Evolutionary conservation across 306 rosid genomes (phyloP).

Genomic region (Sicyos edulis): DNA sequence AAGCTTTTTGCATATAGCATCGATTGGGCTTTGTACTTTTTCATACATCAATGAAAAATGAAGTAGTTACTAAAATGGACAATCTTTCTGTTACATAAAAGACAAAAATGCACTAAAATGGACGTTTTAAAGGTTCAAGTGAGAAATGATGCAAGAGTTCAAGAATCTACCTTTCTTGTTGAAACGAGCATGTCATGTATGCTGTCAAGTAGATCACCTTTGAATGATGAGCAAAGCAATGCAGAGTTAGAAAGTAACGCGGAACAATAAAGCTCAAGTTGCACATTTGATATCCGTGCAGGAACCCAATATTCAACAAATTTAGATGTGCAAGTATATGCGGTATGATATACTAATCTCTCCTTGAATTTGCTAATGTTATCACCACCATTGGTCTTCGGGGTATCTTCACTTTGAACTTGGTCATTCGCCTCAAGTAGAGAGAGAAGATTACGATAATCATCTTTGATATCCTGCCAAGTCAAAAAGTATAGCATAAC

Average conservation of each 20-base stretch:
- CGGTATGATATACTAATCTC: conserved; percentile 43
- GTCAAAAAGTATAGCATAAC: conserved; percentile 31
- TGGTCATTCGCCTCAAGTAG: conserved; percentile 34
- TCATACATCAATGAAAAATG: background rate
- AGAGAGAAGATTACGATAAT: conserved; percentile 39
- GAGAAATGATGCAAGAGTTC: conserved; percentile 29
- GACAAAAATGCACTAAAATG: background rate
- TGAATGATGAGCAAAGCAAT: conserved; percentile 45
- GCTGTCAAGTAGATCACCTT: conserved; percentile 42
- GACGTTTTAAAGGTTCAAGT: conserved; percentile 8
- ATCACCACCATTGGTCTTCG: conserved; percentile 32
- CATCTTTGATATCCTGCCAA: conserved; percentile 52
- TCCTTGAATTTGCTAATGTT: conserved; percentile 46
- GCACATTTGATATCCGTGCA: conserved; percentile 59
- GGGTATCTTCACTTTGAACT: conserved; percentile 25
- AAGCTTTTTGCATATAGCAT: background rate
- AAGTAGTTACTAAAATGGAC: no score
- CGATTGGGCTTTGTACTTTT: background rate
- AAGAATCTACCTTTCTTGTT: conserved; percentile 56
- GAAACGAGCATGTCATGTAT: conserved; percentile 51
- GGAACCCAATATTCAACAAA: conserved; percentile 95
- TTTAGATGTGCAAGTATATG: conserved; percentile 40
- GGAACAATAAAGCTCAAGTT: conserved; percentile 86
- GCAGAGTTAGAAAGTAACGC: conserved; percentile 53
- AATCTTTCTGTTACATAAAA: background rate